Percentiles rank a stretch among this genome's conserved stretches.
phyloP scores from a whole-genome alignment of 208 protist species.

The Leishmania mexicana region DNA sequence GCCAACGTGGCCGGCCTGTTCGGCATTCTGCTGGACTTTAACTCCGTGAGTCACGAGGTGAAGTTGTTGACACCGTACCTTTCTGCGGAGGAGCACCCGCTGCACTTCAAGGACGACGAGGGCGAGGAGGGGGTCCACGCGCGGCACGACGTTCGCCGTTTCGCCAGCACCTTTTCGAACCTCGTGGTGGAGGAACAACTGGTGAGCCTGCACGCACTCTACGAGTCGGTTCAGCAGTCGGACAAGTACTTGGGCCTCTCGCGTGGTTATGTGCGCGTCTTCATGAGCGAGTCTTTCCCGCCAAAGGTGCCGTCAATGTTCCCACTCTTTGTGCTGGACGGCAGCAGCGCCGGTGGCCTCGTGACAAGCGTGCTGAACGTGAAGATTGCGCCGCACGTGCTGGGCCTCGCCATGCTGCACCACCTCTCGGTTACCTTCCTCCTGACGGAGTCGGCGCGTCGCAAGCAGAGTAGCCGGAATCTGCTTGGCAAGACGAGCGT shows the following conservation, averaged over 20 bases:
- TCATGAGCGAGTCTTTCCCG: conserved; percentile 45
- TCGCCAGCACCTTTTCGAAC: conserved; percentile 39
- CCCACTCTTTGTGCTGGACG: conserved; percentile 84
- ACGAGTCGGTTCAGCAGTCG: conserved; percentile 63
- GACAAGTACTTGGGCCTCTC: conserved; percentile 78
- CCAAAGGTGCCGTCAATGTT: conserved; percentile 76
- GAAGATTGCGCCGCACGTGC: conserved; percentile 82
- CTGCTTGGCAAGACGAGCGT: conserved; percentile 71
- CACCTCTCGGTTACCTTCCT: conserved; percentile 81
- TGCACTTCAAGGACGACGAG: conserved; percentile 24
- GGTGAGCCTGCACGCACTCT: conserved; percentile 78
- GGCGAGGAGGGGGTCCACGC: conserved; percentile 10
- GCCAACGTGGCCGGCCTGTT: conserved; percentile 64
- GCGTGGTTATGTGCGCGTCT: conserved; percentile 90
- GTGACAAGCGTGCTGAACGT: conserved; percentile 74
- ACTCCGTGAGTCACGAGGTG: conserved; percentile 64
- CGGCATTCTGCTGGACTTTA: conserved; percentile 79
- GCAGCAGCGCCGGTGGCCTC: conserved; percentile 73
- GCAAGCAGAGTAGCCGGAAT: conserved; percentile 64
- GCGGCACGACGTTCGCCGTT: conserved; percentile 20
- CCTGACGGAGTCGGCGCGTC: conserved; percentile 58
- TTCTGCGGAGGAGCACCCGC: conserved; percentile 38
- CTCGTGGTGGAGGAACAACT: conserved; percentile 73
- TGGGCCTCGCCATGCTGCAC: conserved; percentile 89
- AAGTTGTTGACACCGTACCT: conserved; percentile 68